These are phyloP conservation scores for Aureoboletus auriporus DNA, from an alignment of 768 basidiomycete species.

Conservation along the genomic window DNA sequence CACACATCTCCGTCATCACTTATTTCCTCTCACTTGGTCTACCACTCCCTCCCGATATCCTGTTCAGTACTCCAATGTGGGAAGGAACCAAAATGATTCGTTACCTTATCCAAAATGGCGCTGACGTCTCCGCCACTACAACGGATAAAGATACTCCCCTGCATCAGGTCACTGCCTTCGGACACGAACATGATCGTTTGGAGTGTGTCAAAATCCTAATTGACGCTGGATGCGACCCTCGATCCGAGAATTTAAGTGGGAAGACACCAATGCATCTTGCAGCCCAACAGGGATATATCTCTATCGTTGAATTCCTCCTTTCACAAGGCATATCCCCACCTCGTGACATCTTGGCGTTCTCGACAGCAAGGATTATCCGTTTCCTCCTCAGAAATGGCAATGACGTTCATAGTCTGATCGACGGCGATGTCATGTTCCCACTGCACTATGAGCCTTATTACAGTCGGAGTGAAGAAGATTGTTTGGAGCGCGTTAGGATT, in stretches of 20 bases:
- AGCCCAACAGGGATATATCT: not conserved
- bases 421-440: not conserved
- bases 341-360: not conserved
- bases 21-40: not conserved
- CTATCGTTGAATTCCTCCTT: conserved; percentile 1
- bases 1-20: not conserved
- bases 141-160: not conserved
- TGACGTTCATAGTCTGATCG: not conserved
- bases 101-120: not conserved
- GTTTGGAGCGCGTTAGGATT: not conserved
- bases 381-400: not conserved
- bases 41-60: not conserved
- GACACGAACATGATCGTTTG: not conserved
- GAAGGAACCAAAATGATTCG: not conserved
- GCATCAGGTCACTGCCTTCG: not conserved
- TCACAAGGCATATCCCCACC: not conserved
- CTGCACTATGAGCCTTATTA: not conserved
- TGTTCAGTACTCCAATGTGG: not conserved
- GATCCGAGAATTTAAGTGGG: not conserved
- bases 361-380: not conserved
- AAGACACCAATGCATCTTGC: conserved; percentile 1
- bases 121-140: not conserved
- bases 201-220: not conserved
- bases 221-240: conserved; percentile 7
- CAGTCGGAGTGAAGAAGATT: not conserved